Percentiles rank a stretch among this genome's conserved stretches.
Evolutionary conservation across 345 rosid genomes (phyloP).

Genomic region (Pugionium dolabratum): DNA sequence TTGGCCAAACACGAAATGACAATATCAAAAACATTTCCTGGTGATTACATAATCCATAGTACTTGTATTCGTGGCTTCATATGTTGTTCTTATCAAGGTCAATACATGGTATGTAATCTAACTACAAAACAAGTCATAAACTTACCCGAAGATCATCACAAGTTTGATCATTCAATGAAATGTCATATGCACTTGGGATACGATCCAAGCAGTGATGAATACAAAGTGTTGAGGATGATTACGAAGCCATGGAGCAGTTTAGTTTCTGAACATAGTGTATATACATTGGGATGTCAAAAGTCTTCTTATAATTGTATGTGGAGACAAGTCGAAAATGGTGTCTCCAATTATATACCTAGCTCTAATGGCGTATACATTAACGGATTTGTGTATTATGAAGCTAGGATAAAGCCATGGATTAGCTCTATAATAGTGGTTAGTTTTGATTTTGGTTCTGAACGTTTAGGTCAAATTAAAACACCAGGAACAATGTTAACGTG

Average conservation of each 20-base stretch:
- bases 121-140: slow-evolving; percentile 18
- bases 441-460: slow-evolving; percentile 21
- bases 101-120: slow-evolving; percentile 27
- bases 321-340: background rate
- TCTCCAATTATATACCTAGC: slow-evolving; percentile 9
- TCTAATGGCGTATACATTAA: slow-evolving; percentile 4
- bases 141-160: background rate
- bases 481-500: background rate
- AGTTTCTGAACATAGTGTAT: slow-evolving; percentile 6
- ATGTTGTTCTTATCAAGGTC: background rate
- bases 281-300: slow-evolving; percentile 10
- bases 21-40: slow-evolving; percentile 1
- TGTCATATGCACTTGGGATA: slow-evolving; percentile 16
- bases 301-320: slow-evolving; percentile 8
- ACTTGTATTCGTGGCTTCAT: background rate
- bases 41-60: slow-evolving; percentile 5
- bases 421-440: background rate
- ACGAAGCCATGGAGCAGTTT: background rate
- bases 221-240: slow-evolving; percentile 7
- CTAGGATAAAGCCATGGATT: slow-evolving; percentile 13
- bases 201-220: slow-evolving; percentile 4
- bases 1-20: slow-evolving; percentile 12
- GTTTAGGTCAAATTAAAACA: slow-evolving; percentile 11
- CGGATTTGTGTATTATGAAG: slow-evolving; percentile 17
- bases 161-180: background rate